A percentile compares a stretch with the other conserved stretches of the same genome.
These are phyloP conservation scores for Sanghuangporus baumii DNA, from an alignment of 1,284 basidiomycete species.

Conservation along the genomic window DNA sequence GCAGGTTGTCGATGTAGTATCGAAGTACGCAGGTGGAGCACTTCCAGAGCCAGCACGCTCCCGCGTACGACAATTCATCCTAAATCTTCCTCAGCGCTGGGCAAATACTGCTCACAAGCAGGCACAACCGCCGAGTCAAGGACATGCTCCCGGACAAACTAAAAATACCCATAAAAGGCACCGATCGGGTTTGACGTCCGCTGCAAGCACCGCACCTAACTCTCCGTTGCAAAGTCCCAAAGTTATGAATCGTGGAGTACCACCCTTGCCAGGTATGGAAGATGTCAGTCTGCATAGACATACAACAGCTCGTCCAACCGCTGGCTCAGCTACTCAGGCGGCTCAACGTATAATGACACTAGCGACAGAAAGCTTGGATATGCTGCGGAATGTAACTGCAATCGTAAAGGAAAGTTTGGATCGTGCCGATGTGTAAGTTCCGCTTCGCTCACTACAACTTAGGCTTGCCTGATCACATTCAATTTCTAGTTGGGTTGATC, in stretches of 20 bases:
- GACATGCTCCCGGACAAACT: constrained; percentile 8
- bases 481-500: constrained; percentile 65
- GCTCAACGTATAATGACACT: constrained; percentile 80
- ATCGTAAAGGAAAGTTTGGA: constrained; percentile 87
- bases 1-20: constrained; percentile 85
- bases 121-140: constrained; percentile 3
- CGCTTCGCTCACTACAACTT: neutral
- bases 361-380: constrained; percentile 87
- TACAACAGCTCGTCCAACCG: constrained; percentile 36
- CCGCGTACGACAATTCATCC: constrained; percentile 75
- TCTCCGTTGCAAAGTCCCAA: constrained; percentile 13
- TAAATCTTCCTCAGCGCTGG: constrained; percentile 80
- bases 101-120: constrained; percentile 35
- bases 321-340: constrained; percentile 57
- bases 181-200: constrained; percentile 8
- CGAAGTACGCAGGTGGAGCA: constrained; percentile 78
- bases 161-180: constrained; percentile 18
- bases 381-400: constrained; percentile 81
- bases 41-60: constrained; percentile 79
- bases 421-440: constrained; percentile 76
- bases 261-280: constrained; percentile 1
- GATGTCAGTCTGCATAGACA: constrained; percentile 5
- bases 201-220: constrained; percentile 17
- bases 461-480: constrained; percentile 12
- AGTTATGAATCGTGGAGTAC: neutral